Percentiles rank a stretch among this genome's conserved stretches.
Conservation (phyloP, 169 alveolate genomes). For the Babesia ovata region DNA sequence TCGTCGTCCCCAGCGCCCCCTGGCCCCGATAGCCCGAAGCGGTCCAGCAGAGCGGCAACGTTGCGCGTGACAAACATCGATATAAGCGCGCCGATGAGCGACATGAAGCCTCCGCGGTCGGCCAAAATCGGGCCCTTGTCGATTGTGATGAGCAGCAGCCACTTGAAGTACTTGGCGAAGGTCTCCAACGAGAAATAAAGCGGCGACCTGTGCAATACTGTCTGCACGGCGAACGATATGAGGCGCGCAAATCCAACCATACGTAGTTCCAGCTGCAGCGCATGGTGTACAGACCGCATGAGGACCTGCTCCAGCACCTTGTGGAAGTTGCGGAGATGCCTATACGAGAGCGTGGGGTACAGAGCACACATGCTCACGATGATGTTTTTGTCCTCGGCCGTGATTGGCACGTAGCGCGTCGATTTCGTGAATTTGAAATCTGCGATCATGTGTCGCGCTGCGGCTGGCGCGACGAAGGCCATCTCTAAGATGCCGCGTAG, state of each 20-base stretch:
- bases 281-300: constrained; percentile 66
- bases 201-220: constrained; percentile 69
- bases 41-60: not conserved
- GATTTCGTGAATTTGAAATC: constrained; percentile 68
- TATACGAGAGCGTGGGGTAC: constrained; percentile 71
- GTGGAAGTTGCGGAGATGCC: constrained; percentile 67
- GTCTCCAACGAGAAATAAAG: constrained; percentile 53
- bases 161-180: constrained; percentile 70
- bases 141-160: constrained; percentile 69
- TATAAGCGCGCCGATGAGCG: constrained; percentile 27
- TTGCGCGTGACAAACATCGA: constrained; percentile 40
- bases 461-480: constrained; percentile 69
- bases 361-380: constrained; percentile 62
- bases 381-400: constrained; percentile 68
- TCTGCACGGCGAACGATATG: constrained; percentile 65
- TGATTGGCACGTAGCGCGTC: constrained; percentile 40
- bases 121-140: constrained; percentile 65
- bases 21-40: not conserved
- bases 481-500: constrained; percentile 70
- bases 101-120: constrained; percentile 23
- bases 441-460: constrained; percentile 42
- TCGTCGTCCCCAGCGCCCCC: constrained; percentile 12
- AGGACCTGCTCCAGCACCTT: constrained; percentile 72
- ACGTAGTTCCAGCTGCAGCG: constrained; percentile 58
- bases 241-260: constrained; percentile 65